Evolutionary conservation across 2,329 filamentous ascomycete genomes (phyloP).

Genomic region (Lasiodiplodia hormozganensis): DNA sequence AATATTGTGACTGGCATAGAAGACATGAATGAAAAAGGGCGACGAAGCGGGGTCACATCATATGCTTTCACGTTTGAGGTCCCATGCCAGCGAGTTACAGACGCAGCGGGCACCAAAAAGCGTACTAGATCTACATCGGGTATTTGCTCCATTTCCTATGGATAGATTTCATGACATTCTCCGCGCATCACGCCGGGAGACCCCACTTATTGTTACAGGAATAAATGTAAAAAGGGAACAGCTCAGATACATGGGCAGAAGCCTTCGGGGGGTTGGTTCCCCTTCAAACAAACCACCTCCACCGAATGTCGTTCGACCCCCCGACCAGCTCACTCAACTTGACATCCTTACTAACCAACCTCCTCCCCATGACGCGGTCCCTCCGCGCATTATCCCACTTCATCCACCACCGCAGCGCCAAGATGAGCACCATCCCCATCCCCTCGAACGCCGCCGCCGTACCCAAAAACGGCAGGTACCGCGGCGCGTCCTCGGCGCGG

Average conservation of each 20-base stretch:
- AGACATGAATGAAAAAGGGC: background rate
- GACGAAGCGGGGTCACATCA: background rate
- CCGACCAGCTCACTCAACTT: constrained; percentile 25
- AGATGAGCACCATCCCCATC: constrained; percentile 20
- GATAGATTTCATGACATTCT: too few species aligned
- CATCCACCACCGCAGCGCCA: constrained; percentile 28
- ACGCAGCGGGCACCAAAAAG: too few species aligned
- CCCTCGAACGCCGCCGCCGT: constrained; percentile 19
- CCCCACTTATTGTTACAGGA: too few species aligned
- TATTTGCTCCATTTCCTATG: too few species aligned
- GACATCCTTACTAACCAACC: constrained; percentile 21
- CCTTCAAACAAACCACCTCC: constrained; percentile 26
- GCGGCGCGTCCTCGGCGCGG: constrained; percentile 21
- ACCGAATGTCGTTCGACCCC: constrained; percentile 24
- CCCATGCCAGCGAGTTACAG: background rate
- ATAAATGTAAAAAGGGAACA: too few species aligned
- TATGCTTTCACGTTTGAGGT: background rate
- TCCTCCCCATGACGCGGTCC: constrained; percentile 18
- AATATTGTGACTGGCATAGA: background rate
- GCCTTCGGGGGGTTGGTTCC: too few species aligned
- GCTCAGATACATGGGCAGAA: too few species aligned
- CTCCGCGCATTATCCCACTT: constrained; percentile 26
- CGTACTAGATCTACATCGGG: too few species aligned
- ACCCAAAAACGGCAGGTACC: constrained; percentile 20
- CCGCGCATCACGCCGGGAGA: too few species aligned